phyloP scores from a whole-genome alignment of 2,329 filamentous ascomycete species.

The Ceratocystis cubensis region DNA sequence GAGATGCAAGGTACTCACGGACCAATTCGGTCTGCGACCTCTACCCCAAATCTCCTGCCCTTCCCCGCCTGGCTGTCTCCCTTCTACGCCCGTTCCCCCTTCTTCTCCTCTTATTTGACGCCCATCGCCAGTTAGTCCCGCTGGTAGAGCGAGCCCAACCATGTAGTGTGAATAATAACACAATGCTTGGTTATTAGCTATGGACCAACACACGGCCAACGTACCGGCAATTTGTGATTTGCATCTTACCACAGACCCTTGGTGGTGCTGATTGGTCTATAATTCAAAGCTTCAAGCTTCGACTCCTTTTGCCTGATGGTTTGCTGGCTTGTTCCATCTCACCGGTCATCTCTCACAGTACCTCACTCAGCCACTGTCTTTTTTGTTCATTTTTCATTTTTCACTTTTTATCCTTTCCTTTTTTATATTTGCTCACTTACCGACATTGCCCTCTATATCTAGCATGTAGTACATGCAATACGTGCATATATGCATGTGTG shows the following conservation, averaged over 20 bases:
- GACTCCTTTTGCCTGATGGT: neutral
- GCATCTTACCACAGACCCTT: neutral
- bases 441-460: neutral
- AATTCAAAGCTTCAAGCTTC: neutral
- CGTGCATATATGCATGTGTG: neutral
- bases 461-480: conserved; percentile 6
- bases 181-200: too few species aligned
- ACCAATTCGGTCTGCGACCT: neutral
- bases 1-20: conserved; percentile 5
- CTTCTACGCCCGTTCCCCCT: neutral
- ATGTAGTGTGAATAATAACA: too few species aligned
- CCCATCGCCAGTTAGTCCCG: too few species aligned
- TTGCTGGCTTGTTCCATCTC: neutral
- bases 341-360: neutral
- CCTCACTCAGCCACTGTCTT: neutral
- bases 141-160: too few species aligned
- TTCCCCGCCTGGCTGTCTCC: neutral
- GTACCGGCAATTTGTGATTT: neutral
- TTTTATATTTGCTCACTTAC: neutral
- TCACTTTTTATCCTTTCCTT: neutral
- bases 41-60: neutral
- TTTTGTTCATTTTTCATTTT: neutral
- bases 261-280: neutral
- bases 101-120: too few species aligned
- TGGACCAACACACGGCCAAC: too few species aligned